Evolutionary conservation across 2,329 filamentous ascomycete species (phyloP), one percentile per base, ranked within the genome.

Genomic region (Cladobotryum mycophilum): DNA sequence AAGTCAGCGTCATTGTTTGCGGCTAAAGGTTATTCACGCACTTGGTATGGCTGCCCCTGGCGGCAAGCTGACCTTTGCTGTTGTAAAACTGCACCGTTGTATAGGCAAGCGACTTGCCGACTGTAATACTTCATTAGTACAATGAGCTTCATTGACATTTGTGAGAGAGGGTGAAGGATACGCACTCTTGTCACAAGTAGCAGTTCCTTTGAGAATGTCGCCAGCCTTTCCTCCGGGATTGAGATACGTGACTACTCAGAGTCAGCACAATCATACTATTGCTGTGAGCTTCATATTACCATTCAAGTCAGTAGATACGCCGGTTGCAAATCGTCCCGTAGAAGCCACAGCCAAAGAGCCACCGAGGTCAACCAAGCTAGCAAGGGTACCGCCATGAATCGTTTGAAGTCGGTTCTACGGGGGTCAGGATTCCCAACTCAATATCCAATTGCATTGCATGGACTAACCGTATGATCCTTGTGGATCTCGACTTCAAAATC

Each of bases 311-410:
- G 82, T 85, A 2, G 82, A 82, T 3, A 85, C 82, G 11, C 82
- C 82, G 0, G 82, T 85, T 15, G 76, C 73, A 58, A 79, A 85
- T 1, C 81, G 68, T 0, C 82, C 82, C 55, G 76, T 81, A 1
- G 82, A 85, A 1, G 82, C 82, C 3, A 85, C 81, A 9, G 82
- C 82, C 3, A 85, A 71, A 0, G 82, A 85, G 13, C 82, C 82
- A 11, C 81, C 81, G 0, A 85, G 70, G 54, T 85, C 82, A 25
- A 85, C 84, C 70, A 91, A 84, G 63, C 83, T 87, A 3, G 88
- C 88, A 25, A 92, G 83, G 0, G 87, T 88, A 4, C 88, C 88
- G 15, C 88, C 88, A 60, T 92, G 88, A 25, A 91, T 76, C 35
- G 85, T 90, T 48, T 82, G 79, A 0, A 92, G 73, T 1, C 88